phyloP scores from a whole-genome alignment of 306 rosid species.

The Ochetophila trinervis region DNA sequence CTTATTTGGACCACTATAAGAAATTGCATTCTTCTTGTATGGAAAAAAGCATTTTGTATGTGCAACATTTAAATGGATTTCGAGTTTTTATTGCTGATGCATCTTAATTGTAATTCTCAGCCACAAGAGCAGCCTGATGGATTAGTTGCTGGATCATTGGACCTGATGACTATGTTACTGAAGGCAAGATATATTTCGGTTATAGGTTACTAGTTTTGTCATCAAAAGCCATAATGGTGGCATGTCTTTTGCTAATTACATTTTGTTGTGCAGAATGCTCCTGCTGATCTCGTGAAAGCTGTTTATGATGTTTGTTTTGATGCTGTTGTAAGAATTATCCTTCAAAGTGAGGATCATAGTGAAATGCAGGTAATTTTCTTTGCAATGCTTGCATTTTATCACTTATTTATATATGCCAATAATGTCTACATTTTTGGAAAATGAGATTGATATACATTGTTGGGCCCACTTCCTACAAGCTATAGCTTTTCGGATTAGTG shows the following conservation, averaged over 20 bases:
- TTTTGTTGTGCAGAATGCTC: slow-evolving; percentile 70
- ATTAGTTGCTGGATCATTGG: slow-evolving; percentile 83
- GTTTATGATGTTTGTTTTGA: slow-evolving; percentile 73
- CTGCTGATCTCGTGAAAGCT: slow-evolving; percentile 68
- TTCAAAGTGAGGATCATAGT: slow-evolving; percentile 82
- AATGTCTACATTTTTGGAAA: too few relatives aligned
- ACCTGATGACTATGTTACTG: slow-evolving; percentile 78
- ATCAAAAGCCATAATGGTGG: slow-evolving; percentile 19
- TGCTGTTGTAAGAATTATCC: slow-evolving; percentile 54
- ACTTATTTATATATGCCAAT: slow-evolving; percentile 1
- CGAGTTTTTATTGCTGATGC: slow-evolving; percentile 28
- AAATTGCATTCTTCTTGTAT: slow-evolving; percentile 13
- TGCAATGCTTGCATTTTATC: not conserved
- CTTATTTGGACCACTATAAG: slow-evolving; percentile 17
- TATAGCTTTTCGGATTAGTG: too few relatives aligned
- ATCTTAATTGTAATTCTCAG: slow-evolving; percentile 42
- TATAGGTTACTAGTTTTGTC: slow-evolving; percentile 8
- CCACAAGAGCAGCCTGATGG: slow-evolving; percentile 88
- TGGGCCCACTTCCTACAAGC: too few relatives aligned
- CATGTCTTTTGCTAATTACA: slow-evolving; percentile 34
- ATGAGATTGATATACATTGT: too few relatives aligned
- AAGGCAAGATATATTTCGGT: slow-evolving; percentile 61
- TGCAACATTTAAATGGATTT: not conserved
- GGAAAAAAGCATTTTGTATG: not conserved
- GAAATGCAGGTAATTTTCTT: slow-evolving; percentile 75